Conservation (phyloP, 202 grass and related monocot species). For the Cymbopogon flexuosus region DNA sequence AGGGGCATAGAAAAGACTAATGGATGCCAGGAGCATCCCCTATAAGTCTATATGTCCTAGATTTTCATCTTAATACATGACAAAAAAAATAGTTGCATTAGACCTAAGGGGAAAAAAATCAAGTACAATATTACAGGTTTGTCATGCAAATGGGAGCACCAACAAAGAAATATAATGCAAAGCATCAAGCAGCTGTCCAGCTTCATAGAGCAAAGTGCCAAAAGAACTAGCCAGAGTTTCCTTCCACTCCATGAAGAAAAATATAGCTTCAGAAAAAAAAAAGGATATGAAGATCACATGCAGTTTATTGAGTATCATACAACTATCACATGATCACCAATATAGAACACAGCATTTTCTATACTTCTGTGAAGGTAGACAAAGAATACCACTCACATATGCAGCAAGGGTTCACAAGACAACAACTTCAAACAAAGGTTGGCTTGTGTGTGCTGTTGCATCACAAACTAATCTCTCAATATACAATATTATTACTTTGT, state of each 20-base stretch:
- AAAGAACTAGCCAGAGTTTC: not conserved
- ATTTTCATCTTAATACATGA: slow-evolving; percentile 1
- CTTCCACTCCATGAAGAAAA: slow-evolving; percentile 3
- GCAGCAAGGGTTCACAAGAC: slow-evolving; percentile 1
- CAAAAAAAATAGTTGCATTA: not conserved
- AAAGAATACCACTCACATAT: slow-evolving; percentile 6
- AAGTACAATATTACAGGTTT: not conserved
- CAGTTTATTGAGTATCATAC: slow-evolving; percentile 4
- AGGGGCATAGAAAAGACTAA: not conserved
- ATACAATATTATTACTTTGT: slow-evolving; percentile 12
- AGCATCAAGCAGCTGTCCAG: not conserved
- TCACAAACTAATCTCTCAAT: not conserved
- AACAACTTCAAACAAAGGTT: slow-evolving; percentile 9
- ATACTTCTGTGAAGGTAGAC: not conserved
- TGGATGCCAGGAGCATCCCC: not conserved
- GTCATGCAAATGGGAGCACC: not conserved
- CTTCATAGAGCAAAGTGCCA: not conserved
- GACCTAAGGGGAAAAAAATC: not conserved
- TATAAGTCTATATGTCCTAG: not conserved
- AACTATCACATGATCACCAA: not conserved
- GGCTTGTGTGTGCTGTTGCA: not conserved
- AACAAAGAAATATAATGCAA: not conserved
- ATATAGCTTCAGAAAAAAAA: not conserved
- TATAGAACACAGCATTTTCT: not conserved
- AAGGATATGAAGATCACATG: not conserved